Base-by-base conservation (phyloP, 1,139 yeast species). In the Suhomyces anneliseae region DNA sequence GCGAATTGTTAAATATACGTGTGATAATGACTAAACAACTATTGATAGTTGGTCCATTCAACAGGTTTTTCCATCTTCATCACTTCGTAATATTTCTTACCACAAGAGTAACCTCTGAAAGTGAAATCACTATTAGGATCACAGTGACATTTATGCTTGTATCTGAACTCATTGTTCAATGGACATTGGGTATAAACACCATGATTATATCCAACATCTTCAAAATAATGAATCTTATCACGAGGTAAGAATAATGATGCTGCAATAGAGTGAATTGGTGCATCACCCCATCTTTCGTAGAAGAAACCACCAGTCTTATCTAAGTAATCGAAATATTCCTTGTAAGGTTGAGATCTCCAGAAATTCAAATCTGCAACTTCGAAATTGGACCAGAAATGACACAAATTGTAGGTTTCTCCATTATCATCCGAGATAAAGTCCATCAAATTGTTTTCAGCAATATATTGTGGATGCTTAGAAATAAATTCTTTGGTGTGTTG, bases 211-310 rank as follows among this genome's bases (percentile, higher is more conserved):
- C 96, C 96, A 33, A 90, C 80, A 57, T 88, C 90, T 47, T 81
- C 87, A 62, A 90, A 90, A 72, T 79, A 88, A 64, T 89, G 95
- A 43, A 90, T 71, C 59, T 86, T 78, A 49, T 77, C 76, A 56
- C 77, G 79, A 51, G 85, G 79, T 54, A 88, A 67, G 63, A 90
- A 78, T 48, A 87, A 72, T 0, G 95, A 75, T 1, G 90, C 95
- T 1, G 93, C 92, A 53, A 90, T 80, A 3, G 96, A 84, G 68
- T 90, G 97, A 26, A 90, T 82, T 6, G 97, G 97, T 0, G 97
- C 97, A 66, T 90, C 97, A 32, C 97, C 97, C 97, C 97, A 90
- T 63, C 97, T 76, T 65, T 90, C 97, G 65, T 90, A 90, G 70
- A 87, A 90, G 70, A 90, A 90, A 4, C 95, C 95, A 36, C 97